Percentiles rank a stretch among this genome's conserved stretches.
These are phyloP conservation scores for Mycena rebaudengoi DNA, from an alignment of 768 basidiomycete species.

Conservation along the genomic window DNA sequence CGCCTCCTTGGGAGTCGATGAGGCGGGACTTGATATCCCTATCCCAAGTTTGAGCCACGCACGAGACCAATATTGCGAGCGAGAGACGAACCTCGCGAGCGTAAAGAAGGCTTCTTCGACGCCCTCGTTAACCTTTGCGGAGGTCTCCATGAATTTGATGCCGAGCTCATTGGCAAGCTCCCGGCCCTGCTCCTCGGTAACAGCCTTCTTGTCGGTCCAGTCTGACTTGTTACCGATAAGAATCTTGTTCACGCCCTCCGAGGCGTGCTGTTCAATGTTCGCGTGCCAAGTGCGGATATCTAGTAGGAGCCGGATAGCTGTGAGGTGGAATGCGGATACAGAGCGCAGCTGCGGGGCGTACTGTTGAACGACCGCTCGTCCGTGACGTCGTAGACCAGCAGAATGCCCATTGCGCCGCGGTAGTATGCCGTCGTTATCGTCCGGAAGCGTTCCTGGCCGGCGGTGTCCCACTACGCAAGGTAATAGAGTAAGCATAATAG, in stretches of 20 bases:
- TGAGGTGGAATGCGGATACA: neutral
- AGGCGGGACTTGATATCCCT: conserved; percentile 98
- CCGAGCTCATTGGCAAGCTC: conserved; percentile 95
- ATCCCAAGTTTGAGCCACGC: neutral
- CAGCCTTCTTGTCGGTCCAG: conserved; percentile 95
- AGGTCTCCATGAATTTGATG: conserved; percentile 97
- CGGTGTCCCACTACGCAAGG: conserved; percentile 90
- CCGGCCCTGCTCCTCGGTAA: conserved; percentile 41
- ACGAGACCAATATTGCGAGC: neutral
- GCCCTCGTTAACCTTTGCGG: conserved; percentile 98
- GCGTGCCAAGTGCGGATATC: conserved; percentile 56
- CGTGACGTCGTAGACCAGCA: conserved; percentile 98
- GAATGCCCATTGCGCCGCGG: conserved; percentile 97
- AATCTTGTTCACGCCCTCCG: conserved; percentile 98
- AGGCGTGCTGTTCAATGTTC: conserved; percentile 95
- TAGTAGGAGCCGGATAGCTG: neutral
- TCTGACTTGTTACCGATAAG: conserved; percentile 99
- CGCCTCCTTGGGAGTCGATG: conserved; percentile 91
- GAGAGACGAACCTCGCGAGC: conserved; percentile 75
- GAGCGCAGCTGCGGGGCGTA: conserved; percentile 35
- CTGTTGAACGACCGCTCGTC: conserved; percentile 70
- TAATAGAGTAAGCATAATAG: conserved; percentile 37
- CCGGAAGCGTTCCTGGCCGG: conserved; percentile 97
- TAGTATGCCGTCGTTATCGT: conserved; percentile 99
- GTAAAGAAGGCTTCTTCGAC: conserved; percentile 99